phyloP scores from a whole-genome alignment of 305 asterid species.

The Caryopteris hybrid region DNA sequence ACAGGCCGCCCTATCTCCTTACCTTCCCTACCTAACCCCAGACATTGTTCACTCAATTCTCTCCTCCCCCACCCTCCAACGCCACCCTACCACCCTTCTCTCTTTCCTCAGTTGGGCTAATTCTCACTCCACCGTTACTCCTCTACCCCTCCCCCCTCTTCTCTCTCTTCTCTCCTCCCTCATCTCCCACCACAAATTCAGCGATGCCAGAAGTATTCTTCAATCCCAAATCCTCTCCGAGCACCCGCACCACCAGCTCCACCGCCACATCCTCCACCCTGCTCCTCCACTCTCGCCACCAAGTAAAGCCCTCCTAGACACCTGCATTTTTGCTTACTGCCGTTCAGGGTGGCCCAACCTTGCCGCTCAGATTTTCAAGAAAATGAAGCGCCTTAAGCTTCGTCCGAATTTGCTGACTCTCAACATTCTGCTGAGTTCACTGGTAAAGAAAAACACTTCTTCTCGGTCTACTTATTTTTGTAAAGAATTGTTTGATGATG shows the following conservation, averaged over 20 bases:
- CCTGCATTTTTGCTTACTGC: constrained; percentile 63
- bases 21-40: constrained; percentile 57
- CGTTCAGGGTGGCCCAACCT: constrained; percentile 55
- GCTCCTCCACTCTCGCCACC: constrained; percentile 52
- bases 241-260: constrained; percentile 61
- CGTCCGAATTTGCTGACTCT: constrained; percentile 43
- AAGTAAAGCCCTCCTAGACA: constrained; percentile 45
- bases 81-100: constrained; percentile 48
- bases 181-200: constrained; percentile 43
- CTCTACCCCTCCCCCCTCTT: constrained; percentile 50
- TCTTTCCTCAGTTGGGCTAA: constrained; percentile 57
- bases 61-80: constrained; percentile 48
- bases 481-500: constrained; percentile 63
- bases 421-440: constrained; percentile 47
- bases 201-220: constrained; percentile 53
- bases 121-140: constrained; percentile 31
- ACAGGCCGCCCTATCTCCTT: constrained; percentile 37
- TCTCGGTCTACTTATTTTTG: constrained; percentile 43
- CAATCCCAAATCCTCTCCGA: constrained; percentile 54
- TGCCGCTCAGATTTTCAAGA: constrained; percentile 64
- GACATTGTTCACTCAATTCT: constrained; percentile 55
- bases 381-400: constrained; percentile 60
- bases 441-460: constrained; percentile 54
- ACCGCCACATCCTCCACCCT: constrained; percentile 61
- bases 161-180: constrained; percentile 54